Conservation (phyloP, 2,329 filamentous ascomycete species). For the Trichoderma sp. region DNA sequence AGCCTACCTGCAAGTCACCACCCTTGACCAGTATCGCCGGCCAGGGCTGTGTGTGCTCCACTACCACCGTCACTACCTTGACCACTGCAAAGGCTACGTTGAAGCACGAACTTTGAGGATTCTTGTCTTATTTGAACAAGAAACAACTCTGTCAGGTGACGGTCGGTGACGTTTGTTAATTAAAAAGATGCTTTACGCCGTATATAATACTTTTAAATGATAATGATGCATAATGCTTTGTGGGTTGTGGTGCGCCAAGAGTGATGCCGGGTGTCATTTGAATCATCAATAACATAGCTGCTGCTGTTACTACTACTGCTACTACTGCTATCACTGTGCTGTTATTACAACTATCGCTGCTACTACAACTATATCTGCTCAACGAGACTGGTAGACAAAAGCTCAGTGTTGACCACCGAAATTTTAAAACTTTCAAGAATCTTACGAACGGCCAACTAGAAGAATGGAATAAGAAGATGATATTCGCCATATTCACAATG, state of each 20-base stretch:
- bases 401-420: too few species aligned
- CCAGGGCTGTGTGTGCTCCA: slow-evolving; percentile 49
- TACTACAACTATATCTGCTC: too few species aligned
- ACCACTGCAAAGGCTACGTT: slow-evolving; percentile 11
- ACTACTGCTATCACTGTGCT: too few species aligned
- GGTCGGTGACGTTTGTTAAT: background rate
- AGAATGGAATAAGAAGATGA: too few species aligned
- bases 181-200: background rate
- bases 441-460: too few species aligned
- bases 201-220: background rate
- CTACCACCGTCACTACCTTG: background rate
- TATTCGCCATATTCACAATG: too few species aligned
- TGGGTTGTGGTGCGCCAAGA: background rate
- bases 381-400: too few species aligned
- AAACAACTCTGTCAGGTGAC: background rate
- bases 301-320: too few species aligned
- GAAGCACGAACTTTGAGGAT: background rate
- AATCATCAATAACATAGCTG: background rate
- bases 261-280: background rate
- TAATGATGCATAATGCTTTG: background rate
- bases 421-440: too few species aligned
- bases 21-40: slow-evolving; percentile 49
- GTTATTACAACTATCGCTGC: too few species aligned
- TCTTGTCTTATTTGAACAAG: background rate
- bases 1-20: slow-evolving; percentile 50